Evolutionary conservation across 768 basidiomycete species (phyloP), one percentile per base, ranked within the genome.

Genomic region (Suillus clintonianus): DNA sequence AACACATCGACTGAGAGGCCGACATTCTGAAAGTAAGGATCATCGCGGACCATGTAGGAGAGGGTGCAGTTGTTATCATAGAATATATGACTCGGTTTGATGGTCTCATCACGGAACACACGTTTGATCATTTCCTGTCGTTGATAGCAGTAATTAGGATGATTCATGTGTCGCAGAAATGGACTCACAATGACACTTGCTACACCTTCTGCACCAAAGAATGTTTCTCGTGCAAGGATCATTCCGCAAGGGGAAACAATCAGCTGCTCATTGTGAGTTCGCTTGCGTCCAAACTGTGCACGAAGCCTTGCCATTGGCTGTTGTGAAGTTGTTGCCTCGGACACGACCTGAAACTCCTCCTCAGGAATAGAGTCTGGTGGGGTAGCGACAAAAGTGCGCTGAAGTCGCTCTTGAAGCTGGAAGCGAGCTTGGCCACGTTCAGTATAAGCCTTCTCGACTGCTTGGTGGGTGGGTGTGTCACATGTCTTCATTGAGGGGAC

Each of bases 211-310:
- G 60, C 59, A 22, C 39, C 34, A 59, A 15, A 43, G 53, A 75
- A 62, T 27, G 74, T 79, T 1, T 67, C 75, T 15, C 71, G 62
- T 1, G 69, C 76, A 22, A 75, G 51, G 32, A 77, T 75, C 11
- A 78, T 67, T 3, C 78, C 77, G 67, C 78, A 80, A 1, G 73
- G 69, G 7, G 32, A 60, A 17, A 78, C 74, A 68, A 68, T 70
- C 5, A 76, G 64, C 64, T 78, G 64, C 51, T 79, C 76, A 57
- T 79, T 79, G 61, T 79, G 78, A 0, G 78, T 78, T 0, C 76
- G 62, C 14, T 61, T 51, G 5, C 73, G 64, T 0, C 76, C 73
- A 70, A 78, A 78, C 1, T 64, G 68, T 14, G 75, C 74, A 9
- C 67, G 64, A 2, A 72, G 27, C 32, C 58, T 69, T 39, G 37